Evolutionary conservation across 441 rosid genomes (phyloP).

Genomic region (Adansonia gregorii): DNA sequence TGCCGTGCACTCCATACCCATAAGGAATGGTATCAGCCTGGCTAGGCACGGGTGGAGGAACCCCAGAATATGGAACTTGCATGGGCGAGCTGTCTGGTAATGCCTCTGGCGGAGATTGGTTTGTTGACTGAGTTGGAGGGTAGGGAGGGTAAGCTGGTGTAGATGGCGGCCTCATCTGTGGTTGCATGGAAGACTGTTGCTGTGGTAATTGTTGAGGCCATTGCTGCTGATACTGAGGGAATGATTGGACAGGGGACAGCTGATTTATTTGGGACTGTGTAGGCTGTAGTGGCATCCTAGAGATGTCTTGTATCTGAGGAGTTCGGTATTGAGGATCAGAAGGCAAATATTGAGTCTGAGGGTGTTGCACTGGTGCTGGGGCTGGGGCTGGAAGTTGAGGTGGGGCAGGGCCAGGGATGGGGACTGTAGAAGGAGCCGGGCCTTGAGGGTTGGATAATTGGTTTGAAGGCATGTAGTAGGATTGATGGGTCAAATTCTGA

Average conservation of each 20-base stretch:
- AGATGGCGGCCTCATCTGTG: constrained; percentile 57
- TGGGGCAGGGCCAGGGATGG: neutral
- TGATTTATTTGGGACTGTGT: constrained; percentile 50
- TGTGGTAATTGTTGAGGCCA: constrained; percentile 71
- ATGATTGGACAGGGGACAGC: constrained; percentile 46
- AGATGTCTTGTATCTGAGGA: constrained; percentile 56
- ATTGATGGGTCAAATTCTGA: constrained; percentile 57
- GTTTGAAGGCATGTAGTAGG: constrained; percentile 63
- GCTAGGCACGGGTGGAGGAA: constrained; percentile 65
- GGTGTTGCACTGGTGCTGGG: constrained; percentile 39
- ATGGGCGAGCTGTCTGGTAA: constrained; percentile 62
- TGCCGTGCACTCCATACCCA: constrained; percentile 60
- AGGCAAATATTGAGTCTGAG: constrained; percentile 50
- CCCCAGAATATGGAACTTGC: constrained; percentile 69
- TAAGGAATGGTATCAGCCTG: constrained; percentile 58
- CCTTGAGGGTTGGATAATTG: constrained; percentile 49
- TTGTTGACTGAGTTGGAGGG: constrained; percentile 52
- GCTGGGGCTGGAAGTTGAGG: neutral
- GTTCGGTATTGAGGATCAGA: constrained; percentile 64
- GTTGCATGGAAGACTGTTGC: constrained; percentile 53
- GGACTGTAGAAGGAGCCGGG: constrained; percentile 40
- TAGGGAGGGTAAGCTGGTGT: constrained; percentile 64
- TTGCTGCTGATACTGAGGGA: constrained; percentile 68
- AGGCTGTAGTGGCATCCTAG: constrained; percentile 49
- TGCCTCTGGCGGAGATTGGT: constrained; percentile 50